Base-by-base conservation (phyloP, 2,329 filamentous ascomycete genomes). In the Epicoccum sorghinum region DNA sequence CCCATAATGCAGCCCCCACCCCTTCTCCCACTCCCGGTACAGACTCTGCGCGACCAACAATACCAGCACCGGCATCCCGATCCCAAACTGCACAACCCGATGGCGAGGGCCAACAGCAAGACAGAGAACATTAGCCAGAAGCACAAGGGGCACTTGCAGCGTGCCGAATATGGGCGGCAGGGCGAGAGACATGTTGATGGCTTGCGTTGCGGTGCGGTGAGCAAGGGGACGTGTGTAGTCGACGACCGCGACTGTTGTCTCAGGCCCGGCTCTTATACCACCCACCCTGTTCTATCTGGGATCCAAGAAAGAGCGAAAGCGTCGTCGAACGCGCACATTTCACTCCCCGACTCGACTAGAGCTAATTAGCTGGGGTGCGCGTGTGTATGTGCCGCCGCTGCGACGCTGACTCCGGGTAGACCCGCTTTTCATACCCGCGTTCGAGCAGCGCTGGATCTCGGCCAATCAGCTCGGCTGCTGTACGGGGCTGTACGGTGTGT, bases 11-110 rank as follows among this genome's bases (percentile, higher is more conserved):
- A 52, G 29, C 1, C 61, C 62, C 52, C 58, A 70, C 2, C 37
- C 42, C 4, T 40, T 36, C 2, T 50, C 32, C 39, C 57, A 61
- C 7, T 60, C 52, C 38, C 52, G 30, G 14, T 63, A 63, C 18
- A 62, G n/a, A 7, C 57, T 60, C 47, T 69, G 67, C 2, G 37
- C n/a, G 2, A 53, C 37, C 0, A 71, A 50, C 1, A 70, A 7
- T 13, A 58, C 4, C 3, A 64, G 12, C 2, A 52, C 37, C 0
- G 68, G 66, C 1, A 68, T 35, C 27, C 53, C 63, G 35, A 62
- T 37, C 1, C 27, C 33, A 6, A 61, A 36, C 13, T 58, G 57
- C 7, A 59, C 9, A 9, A 57, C 1, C 5, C 54, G 61, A 23
- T 45, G 38, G 8, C 32, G 27, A 0, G 59, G 59, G 4, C 55